A percentile compares a stretch with the other conserved stretches of the same genome.
Evolutionary conservation across 1,284 basidiomycete species (phyloP).

Genomic region (Bothia castanella): DNA sequence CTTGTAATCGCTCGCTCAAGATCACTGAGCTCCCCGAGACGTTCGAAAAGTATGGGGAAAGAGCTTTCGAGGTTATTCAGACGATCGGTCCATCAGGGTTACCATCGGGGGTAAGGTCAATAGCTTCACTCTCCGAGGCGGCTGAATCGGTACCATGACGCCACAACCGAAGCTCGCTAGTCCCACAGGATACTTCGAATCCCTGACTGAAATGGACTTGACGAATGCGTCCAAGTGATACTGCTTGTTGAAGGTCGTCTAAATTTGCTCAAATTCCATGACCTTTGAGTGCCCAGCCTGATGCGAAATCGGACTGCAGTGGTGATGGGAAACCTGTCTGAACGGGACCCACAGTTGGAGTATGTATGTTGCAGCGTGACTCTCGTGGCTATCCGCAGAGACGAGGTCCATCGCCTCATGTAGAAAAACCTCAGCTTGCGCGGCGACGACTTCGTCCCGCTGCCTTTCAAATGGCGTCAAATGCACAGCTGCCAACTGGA

Average conservation of each 20-base stretch:
- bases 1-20: neutral
- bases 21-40: neutral
- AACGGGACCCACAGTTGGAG: slow-evolving; percentile 2
- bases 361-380: neutral
- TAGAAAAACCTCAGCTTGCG: neutral
- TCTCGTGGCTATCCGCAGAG: neutral
- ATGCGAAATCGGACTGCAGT: too few relatives aligned
- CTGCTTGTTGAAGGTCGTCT: too few relatives aligned
- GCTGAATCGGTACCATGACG: too few relatives aligned
- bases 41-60: neutral
- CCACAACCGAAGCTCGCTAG: too few relatives aligned
- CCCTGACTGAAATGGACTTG: too few relatives aligned
- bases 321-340: too few relatives aligned
- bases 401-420: neutral
- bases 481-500: slow-evolving; percentile 5
- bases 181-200: too few relatives aligned
- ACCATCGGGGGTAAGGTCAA: neutral
- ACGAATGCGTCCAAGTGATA: too few relatives aligned
- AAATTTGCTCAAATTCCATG: too few relatives aligned
- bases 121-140: too few relatives aligned
- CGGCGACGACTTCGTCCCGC: neutral
- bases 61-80: neutral
- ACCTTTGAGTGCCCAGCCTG: too few relatives aligned
- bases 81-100: neutral
- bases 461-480: slow-evolving; percentile 3